phyloP scores from a whole-genome alignment of 2,329 filamentous ascomycete species.

The Alternaria viburni region DNA sequence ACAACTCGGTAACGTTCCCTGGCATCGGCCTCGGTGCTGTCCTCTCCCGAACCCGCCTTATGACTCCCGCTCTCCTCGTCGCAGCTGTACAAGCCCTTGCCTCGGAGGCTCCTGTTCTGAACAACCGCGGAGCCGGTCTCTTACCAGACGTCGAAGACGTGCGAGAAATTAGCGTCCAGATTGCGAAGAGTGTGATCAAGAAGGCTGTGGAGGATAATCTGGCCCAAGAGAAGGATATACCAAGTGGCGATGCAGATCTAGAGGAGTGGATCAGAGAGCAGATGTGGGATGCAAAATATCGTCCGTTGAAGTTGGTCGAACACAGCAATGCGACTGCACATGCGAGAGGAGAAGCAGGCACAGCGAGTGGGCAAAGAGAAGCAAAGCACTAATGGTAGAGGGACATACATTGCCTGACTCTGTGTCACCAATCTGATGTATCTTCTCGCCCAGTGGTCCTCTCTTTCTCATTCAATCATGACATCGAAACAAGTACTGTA shows the following conservation, averaged over 20 bases:
- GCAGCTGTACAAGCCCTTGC: slow-evolving; percentile 78
- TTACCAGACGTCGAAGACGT: slow-evolving; percentile 79
- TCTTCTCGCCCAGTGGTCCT: background rate
- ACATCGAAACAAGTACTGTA: slow-evolving; percentile 38
- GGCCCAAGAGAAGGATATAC: slow-evolving; percentile 70
- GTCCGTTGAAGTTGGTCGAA: slow-evolving; percentile 65
- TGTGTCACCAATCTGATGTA: background rate
- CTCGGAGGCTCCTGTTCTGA: slow-evolving; percentile 71
- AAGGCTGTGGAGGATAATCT: slow-evolving; percentile 73
- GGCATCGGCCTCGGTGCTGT: slow-evolving; percentile 84
- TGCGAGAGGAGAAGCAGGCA: slow-evolving; percentile 65
- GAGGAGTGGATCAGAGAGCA: slow-evolving; percentile 77
- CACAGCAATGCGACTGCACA: slow-evolving; percentile 60
- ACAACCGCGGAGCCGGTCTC: slow-evolving; percentile 67
- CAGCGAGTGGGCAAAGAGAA: slow-evolving; percentile 31
- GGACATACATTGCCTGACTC: background rate
- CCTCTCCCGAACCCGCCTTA: slow-evolving; percentile 68
- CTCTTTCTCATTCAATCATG: slow-evolving; percentile 17
- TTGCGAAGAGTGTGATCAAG: slow-evolving; percentile 77
- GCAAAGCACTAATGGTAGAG: slow-evolving; percentile 9
- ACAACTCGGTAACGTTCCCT: slow-evolving; percentile 85
- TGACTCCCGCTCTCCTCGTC: slow-evolving; percentile 82
- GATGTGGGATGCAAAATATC: slow-evolving; percentile 79
- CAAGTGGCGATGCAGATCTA: slow-evolving; percentile 60
- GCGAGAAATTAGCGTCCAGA: slow-evolving; percentile 75